A percentile compares a stretch with the other conserved stretches of the same genome.
These are phyloP conservation scores for Aspergillus incahuasiensis DNA, from an alignment of 495 filamentous ascomycete species.

Conservation along the genomic window DNA sequence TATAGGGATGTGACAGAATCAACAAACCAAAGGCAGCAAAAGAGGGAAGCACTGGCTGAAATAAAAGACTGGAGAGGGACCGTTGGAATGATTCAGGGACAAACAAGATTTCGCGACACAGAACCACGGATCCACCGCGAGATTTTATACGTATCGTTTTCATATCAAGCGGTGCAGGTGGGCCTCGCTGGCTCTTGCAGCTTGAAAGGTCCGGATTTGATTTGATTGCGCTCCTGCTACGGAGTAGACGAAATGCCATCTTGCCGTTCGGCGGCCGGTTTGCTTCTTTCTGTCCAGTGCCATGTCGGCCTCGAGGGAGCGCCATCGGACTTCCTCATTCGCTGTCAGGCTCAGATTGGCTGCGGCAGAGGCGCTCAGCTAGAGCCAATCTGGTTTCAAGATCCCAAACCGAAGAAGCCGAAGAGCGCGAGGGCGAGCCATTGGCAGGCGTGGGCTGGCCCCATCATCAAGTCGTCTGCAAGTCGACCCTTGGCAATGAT, in stretches of 20 bases:
- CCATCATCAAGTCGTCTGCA: background rate
- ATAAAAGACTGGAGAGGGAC: background rate
- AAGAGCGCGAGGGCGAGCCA: background rate
- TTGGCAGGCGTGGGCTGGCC: background rate
- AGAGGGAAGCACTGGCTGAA: background rate
- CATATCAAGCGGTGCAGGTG: background rate
- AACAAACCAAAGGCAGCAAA: background rate
- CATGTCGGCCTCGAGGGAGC: background rate
- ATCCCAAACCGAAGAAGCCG: background rate
- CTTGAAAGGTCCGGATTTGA: background rate
- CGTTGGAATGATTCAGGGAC: background rate
- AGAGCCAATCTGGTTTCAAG: background rate
- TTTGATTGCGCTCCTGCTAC: background rate
- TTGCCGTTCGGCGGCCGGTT: background rate
- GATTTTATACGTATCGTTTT: background rate
- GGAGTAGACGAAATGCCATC: no score
- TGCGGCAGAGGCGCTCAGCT: background rate
- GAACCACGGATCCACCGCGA: slow-evolving; percentile 11
- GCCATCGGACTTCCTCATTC: background rate
- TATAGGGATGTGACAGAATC: background rate
- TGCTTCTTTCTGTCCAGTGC: slow-evolving; percentile 10
- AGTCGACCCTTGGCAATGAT: background rate
- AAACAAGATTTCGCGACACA: slow-evolving; percentile 6
- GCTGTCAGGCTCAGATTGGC: slow-evolving; percentile 15
- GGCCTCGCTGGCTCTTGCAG: background rate